A percentile compares a stretch with the other conserved stretches of the same genome.
Conservation (phyloP, 768 basidiomycete species). For the Heimioporus sp. region DNA sequence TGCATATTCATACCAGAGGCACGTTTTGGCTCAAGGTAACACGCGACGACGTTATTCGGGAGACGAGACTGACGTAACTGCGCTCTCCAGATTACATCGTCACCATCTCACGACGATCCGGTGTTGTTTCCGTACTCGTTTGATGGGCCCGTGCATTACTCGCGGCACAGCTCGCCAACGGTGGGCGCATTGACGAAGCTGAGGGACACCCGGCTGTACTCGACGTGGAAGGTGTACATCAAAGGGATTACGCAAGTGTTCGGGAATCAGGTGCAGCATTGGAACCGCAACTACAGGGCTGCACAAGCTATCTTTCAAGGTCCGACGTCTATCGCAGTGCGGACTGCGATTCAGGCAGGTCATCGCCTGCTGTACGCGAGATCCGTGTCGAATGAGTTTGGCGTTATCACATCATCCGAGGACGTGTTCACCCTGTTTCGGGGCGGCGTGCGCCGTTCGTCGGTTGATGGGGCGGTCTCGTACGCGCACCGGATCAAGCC, state of each 20-base stretch:
- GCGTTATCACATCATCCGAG: conserved; percentile 47
- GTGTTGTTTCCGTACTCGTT: conserved; percentile 56
- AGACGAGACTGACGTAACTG: neutral
- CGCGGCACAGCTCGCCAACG: conserved; percentile 68
- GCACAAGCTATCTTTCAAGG: conserved; percentile 71
- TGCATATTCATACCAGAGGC: conserved; percentile 50
- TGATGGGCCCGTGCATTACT: conserved; percentile 71
- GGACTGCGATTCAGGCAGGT: conserved; percentile 67
- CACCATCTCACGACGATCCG: conserved; percentile 42
- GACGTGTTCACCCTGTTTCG: conserved; percentile 54
- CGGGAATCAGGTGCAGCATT: conserved; percentile 56
- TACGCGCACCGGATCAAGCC: conserved; percentile 62
- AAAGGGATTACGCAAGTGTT: conserved; percentile 59
- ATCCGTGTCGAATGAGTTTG: conserved; percentile 59
- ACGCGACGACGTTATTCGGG: neutral
- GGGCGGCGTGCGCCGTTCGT: conserved; percentile 32
- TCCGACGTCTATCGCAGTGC: conserved; percentile 58
- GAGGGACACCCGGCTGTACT: conserved; percentile 62
- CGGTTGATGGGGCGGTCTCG: conserved; percentile 11
- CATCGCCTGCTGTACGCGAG: conserved; percentile 76
- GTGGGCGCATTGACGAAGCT: conserved; percentile 63
- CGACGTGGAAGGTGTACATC: conserved; percentile 77
- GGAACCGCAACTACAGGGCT: conserved; percentile 66
- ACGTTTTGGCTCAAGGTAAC: conserved; percentile 68
- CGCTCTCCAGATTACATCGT: conserved; percentile 51